A percentile compares a stretch with the other conserved stretches of the same genome.
phyloP scores from a whole-genome alignment of 2,329 filamentous ascomycete species.

The Colletotrichum sp. region DNA sequence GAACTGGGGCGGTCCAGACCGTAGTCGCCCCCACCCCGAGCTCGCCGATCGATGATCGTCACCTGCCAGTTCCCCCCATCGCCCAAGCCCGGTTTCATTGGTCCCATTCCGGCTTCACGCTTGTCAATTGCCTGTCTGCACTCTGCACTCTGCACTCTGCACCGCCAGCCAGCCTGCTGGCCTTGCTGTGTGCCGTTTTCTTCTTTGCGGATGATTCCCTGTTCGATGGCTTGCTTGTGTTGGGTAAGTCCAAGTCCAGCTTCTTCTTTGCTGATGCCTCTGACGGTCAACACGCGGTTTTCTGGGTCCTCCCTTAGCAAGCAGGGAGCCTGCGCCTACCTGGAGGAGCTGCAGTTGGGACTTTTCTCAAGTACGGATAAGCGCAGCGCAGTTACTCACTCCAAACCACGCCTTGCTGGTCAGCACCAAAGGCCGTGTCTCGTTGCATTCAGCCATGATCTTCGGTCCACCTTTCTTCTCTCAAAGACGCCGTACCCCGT shows the following conservation, averaged over 20 bases:
- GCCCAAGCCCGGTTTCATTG: neutral
- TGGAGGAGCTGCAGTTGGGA: neutral
- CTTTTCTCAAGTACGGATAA: neutral
- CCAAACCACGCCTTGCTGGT: neutral
- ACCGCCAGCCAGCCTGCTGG: neutral
- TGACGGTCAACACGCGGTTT: neutral
- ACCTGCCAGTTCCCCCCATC: neutral
- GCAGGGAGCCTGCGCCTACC: neutral
- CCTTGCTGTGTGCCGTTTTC: neutral
- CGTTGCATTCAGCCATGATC: neutral
- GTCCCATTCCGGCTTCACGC: neutral
- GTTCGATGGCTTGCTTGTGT: neutral
- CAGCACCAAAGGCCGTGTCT: neutral
- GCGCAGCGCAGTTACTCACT: neutral
- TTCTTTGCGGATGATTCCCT: neutral
- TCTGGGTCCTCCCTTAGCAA: neutral
- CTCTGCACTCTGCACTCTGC: neutral
- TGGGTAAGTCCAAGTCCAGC: neutral
- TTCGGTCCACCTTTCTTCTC: neutral
- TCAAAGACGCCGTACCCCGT: neutral
- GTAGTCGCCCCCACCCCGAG: slow-evolving; percentile 1
- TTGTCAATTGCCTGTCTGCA: neutral
- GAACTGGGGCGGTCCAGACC: slow-evolving; percentile 13
- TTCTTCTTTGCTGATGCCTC: neutral
- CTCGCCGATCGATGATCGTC: slow-evolving; percentile 15